Evolutionary conservation across 2,329 filamentous ascomycete species (phyloP), one percentile per base, ranked within the genome.

Genomic region (Clarireedia monteithiana): DNA sequence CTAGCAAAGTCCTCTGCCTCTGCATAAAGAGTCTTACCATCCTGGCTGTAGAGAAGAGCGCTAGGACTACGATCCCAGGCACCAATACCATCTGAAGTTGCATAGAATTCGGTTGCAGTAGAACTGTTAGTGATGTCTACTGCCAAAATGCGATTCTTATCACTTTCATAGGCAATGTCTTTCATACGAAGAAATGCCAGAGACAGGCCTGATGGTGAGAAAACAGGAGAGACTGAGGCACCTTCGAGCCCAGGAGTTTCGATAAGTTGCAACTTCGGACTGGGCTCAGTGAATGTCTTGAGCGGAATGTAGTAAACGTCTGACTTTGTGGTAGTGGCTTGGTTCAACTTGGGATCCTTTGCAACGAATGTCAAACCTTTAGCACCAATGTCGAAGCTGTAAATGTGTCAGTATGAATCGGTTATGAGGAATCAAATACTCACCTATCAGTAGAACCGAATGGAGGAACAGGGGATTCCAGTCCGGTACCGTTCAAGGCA

Each of bases 111-210:
- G 55, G 80, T 73, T 14, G 82, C 78, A 50, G 76, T 76, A 58
- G 73, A 73, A 10, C 81, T 69, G 54, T 82, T 76, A 10, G 68
- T 69, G 47, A 88, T 72, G 61, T 88, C 78, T 1, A 79, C 77
- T 7, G 88, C 70, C 61, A 90, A 71, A 5, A 89, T 73, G 36
- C 83, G 79, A 46, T 84, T 79, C 69, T 86, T 86, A 72, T 95
- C 89, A 14, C 85, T 81, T 70, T 96, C 90, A 67, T 95, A 95
- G 55, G 85, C 82, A 50, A 82, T 77, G 48, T 79, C 78, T 58
- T 80, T 79, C 89, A 92, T 94, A 59, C 86, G 83, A 42, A 89
- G 75, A 68, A 95, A 95, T 1, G 82, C 88, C 23, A 91, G 74
- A 59, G 80, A 78, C 34, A 75, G 78, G 7, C 89, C 87, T 63